These are phyloP conservation scores for Chlamydomonas reinhardtii DNA, from an alignment of 163 green algal genomes.

Conservation along the genomic window DNA sequence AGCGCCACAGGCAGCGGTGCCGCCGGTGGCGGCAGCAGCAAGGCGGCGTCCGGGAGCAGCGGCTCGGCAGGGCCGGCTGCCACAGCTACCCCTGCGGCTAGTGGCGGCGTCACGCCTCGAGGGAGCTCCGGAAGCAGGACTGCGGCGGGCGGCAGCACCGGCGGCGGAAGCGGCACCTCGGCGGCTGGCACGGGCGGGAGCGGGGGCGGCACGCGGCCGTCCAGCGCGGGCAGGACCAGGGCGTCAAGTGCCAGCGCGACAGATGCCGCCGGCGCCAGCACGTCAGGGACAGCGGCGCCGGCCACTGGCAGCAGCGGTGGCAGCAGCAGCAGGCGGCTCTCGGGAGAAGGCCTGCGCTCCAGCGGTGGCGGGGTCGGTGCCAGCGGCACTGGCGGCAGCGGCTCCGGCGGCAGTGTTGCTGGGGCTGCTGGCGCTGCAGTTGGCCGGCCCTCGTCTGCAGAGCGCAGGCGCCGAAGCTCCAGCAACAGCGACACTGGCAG, in stretches of 20 bases:
- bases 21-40: background rate
- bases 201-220: too few species aligned
- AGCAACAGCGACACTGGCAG: too few species aligned
- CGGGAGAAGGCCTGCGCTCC: too few species aligned
- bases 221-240: background rate
- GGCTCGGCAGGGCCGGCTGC: too few species aligned
- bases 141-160: too few species aligned
- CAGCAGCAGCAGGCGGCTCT: background rate
- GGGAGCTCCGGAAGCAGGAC: background rate
- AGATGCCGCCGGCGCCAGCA: background rate
- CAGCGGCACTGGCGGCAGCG: background rate
- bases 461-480: too few species aligned
- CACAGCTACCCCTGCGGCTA: background rate
- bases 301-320: background rate
- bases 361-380: background rate
- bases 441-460: too few species aligned
- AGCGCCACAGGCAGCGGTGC: background rate
- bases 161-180: too few species aligned
- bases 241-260: background rate
- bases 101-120: background rate
- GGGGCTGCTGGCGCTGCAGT: background rate
- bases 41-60: background rate
- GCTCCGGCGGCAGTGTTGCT: background rate
- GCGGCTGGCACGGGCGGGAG: too few species aligned
- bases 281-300: background rate